A percentile compares a stretch with the other conserved stretches of the same genome.
These are phyloP conservation scores for Fusarium tjaetaba DNA, from an alignment of 2,329 filamentous ascomycete species.

Conservation along the genomic window DNA sequence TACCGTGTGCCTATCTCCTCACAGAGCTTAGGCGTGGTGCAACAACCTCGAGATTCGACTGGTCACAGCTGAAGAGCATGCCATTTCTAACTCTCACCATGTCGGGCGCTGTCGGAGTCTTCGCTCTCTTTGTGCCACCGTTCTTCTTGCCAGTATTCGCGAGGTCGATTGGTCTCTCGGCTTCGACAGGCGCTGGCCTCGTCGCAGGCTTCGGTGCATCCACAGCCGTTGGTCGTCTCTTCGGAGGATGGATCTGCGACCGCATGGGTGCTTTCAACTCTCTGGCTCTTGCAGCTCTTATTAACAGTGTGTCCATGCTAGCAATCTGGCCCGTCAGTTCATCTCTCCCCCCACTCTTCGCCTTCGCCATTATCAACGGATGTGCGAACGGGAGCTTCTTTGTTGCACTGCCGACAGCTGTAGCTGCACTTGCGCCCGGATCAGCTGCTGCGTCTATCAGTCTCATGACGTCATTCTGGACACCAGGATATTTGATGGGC, in stretches of 20 bases:
- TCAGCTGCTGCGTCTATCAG: neutral
- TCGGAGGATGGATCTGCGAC: neutral
- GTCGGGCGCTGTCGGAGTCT: neutral
- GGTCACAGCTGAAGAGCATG: constrained; percentile 2
- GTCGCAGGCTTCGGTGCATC: neutral
- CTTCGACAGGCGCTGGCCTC: neutral
- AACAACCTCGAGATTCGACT: neutral
- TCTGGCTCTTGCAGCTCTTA: neutral
- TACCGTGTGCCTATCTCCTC: neutral
- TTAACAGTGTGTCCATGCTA: neutral
- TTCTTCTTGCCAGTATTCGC: neutral
- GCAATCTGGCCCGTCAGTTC: constrained; percentile 7
- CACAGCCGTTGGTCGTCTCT: neutral
- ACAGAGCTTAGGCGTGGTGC: neutral
- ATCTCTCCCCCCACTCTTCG: neutral
- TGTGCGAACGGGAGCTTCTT: constrained; percentile 8
- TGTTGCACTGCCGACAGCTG: constrained; percentile 12
- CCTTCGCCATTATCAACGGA: neutral
- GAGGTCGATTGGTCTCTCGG: neutral
- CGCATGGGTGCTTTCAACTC: constrained; percentile 5
- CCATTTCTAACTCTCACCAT: neutral
- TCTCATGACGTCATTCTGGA: constrained; percentile 2
- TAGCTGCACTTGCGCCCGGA: neutral
- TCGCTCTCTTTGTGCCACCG: neutral
- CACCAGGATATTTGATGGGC: neutral